Conservation (phyloP, 805 yeast genomes). For the Vanderwaltozyma polyspora region DNA sequence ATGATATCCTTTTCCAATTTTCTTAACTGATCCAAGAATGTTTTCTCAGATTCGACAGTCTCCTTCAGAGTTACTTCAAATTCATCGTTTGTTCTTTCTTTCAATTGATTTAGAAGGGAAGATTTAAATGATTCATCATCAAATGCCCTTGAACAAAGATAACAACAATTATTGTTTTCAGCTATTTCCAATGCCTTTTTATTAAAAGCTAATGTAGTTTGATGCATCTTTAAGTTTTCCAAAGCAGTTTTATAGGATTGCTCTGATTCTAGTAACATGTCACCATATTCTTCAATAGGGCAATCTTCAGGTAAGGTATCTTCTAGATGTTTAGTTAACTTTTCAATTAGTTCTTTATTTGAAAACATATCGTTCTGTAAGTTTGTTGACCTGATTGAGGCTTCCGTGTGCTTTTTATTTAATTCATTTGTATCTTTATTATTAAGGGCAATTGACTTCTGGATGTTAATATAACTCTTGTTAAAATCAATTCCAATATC, state of each 20-base stretch:
- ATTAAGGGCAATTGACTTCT: slow-evolving; percentile 10
- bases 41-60: slow-evolving; percentile 26
- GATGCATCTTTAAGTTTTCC: slow-evolving; percentile 56
- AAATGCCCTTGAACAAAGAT: slow-evolving; percentile 62
- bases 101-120: slow-evolving; percentile 21
- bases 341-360: slow-evolving; percentile 4
- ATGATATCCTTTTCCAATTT: slow-evolving; percentile 17
- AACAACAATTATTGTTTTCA: slow-evolving; percentile 44
- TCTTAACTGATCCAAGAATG: slow-evolving; percentile 18
- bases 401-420: slow-evolving; percentile 12
- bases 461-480: slow-evolving; percentile 10
- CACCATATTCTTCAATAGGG: slow-evolving; percentile 40
- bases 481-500: slow-evolving; percentile 17
- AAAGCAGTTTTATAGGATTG: slow-evolving; percentile 48
- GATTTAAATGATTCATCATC: slow-evolving; percentile 26
- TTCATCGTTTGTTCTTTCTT: slow-evolving; percentile 23
- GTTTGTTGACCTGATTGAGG: slow-evolving; percentile 5
- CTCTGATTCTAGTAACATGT: slow-evolving; percentile 44
- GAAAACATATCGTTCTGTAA: slow-evolving; percentile 7
- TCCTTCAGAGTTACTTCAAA: slow-evolving; percentile 26
- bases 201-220: slow-evolving; percentile 61
- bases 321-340: slow-evolving; percentile 14
- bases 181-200: slow-evolving; percentile 58
- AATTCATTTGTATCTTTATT: slow-evolving; percentile 7
- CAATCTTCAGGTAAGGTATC: slow-evolving; percentile 30